Evolutionary conservation across 805 yeast genomes (phyloP), one percentile per base, ranked within the genome.

Genomic region (Kodamaea sagamina): DNA sequence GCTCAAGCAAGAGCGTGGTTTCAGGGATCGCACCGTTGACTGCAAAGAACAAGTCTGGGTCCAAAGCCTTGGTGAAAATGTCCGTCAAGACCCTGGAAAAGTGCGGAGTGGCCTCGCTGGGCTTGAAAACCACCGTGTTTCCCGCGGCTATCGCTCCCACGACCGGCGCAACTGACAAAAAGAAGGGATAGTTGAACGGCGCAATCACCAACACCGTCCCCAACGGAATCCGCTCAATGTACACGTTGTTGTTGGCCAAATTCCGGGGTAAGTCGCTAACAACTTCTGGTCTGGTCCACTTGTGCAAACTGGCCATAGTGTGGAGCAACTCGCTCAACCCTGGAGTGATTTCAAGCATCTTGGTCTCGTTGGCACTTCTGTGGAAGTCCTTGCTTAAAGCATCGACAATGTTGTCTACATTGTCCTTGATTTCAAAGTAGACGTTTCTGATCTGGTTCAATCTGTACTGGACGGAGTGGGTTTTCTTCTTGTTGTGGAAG

Each of bases 131-230:
- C 19, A 86, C 92, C 11, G 82, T 71, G 61, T 90, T 89, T 9
- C 97, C 97, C 15, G 84, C 86, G 1, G 95, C 88, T 50, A 92
- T 66, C 2, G 96, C 96, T 15, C 88, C 87, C 28, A 81, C 72
- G 17, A 89, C 57, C 0, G 97, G 89, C 24, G 75, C 69, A 8
- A 89, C 46, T 0, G 86, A 55, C 46, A 92, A 67, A 19, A 76
- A 47, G 34, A 86, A 60, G 1, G 98, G 96, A 59, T 81, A 89
- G 64, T 88, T 88, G 76, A 84, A 88, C 0, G 96, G 92, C 2
- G 84, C 68, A 38, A 90, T 80, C 39, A 92, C 71, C 46, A 89
- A 72, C 3, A 84, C 84, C 2, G 77, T 75, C 4, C 97, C 98
- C 41, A 66, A 57, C 1, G 76, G 75, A 31, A 67, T 61, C 47